Base-by-base conservation (phyloP, 208 protist species). In the Naegleria lovaniensis region DNA sequence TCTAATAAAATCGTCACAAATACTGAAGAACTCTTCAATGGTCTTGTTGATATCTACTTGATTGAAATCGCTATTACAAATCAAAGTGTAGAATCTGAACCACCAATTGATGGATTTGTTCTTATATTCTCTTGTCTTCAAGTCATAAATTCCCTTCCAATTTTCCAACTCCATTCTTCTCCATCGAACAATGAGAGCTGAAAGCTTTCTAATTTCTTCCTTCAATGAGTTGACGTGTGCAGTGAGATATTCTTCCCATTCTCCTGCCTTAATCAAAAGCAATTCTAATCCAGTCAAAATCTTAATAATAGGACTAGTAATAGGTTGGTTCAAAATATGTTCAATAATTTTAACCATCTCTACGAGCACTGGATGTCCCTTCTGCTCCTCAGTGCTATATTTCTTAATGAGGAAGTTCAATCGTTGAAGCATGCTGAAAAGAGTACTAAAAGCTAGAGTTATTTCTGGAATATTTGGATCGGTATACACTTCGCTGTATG, bases 161-260 rank as follows among this genome's bases (percentile, higher is more conserved):
- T 94, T 97, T 89, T 98, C 94, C 85, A 99, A 92, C 94, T 99
- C 98, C 41, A 99, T 92, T 67, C 97, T 95, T 58, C 98, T 95
- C 98, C 98, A 99, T 36, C 98, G 96, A 36, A 98, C 93, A 87
- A 99, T 96, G 89, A 99, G 96, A 15, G 93, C 91, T 13, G 94
- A 96, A 4, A 99, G 93, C 86, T 95, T 91, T 51, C 94, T 96
- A 91, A 99, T 96, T 93, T 99, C 95, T 11, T 83, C 59, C 48
- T 96, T 93, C 33, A 99, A 92, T 5, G 97, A 98, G 25, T 41
- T 19, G 6, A 98, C 95, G 51, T 94, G 94, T 58, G 96, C 96
- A 5, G 95, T 94, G 0, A 98, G 97, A 93, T 97, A 98, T 90
- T 96, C 93, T 92, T 99, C 97, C 98, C 98, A 99, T 90, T 99